Evolutionary conservation across 257 asterid genomes (phyloP).

Genomic region (Jaltomata sinuosa): DNA sequence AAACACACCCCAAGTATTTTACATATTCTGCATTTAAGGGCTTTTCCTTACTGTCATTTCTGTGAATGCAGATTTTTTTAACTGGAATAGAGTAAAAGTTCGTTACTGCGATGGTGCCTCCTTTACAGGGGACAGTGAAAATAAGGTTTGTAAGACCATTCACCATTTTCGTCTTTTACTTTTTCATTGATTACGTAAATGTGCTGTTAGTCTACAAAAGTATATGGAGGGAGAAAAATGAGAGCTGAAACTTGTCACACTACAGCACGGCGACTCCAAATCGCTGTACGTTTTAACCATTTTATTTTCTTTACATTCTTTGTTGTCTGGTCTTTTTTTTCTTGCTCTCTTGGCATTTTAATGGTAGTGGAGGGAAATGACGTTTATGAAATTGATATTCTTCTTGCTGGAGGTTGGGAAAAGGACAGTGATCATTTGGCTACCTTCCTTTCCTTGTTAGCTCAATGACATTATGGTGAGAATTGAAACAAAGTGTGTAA

Average conservation of each 20-base stretch:
- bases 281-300: background rate
- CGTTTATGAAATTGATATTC: background rate
- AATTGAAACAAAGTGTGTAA: background rate
- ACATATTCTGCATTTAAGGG: background rate
- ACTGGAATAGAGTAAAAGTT: slow-evolving; percentile 62
- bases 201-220: background rate
- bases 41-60: background rate
- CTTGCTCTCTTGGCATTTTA: background rate
- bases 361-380: background rate
- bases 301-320: background rate
- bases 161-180: background rate
- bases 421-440: background rate
- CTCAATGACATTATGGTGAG: background rate
- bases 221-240: background rate
- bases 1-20: background rate
- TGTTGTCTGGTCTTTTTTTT: background rate
- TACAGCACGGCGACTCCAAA: background rate
- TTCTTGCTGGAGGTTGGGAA: background rate
- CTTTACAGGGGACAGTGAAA: slow-evolving; percentile 45
- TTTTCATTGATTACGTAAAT: background rate
- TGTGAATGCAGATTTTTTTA: slow-evolving; percentile 45
- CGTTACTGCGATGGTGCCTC: slow-evolving; percentile 72
- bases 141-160: slow-evolving; percentile 23
- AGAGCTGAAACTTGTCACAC: background rate
- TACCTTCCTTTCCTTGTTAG: background rate